Base-by-base conservation (phyloP, 2,329 filamentous ascomycete species). In the Alternaria brassicicola region DNA sequence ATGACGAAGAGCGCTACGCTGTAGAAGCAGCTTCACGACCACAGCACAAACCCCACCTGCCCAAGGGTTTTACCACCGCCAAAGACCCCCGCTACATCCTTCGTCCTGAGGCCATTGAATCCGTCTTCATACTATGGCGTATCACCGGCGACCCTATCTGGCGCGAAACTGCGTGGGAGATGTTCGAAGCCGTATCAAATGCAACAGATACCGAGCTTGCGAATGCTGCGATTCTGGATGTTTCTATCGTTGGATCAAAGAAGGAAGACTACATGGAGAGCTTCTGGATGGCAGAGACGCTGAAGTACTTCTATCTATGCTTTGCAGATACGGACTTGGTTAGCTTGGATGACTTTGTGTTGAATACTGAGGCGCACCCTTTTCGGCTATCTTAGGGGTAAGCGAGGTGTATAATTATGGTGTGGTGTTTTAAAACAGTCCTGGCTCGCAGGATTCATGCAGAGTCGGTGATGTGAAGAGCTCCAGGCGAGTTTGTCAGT, bases 71-170 rank as follows among this genome's bases (percentile, higher is more conserved):
- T 62, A 77, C 75, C 0, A 59, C 64, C 5, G 70, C 82, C 39
- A 64, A 65, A 6, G 80, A 83, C 57, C 67, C 73, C 35, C 72
- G 79, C 3, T 83, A 83, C 59, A 76, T 81, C 9, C 73, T 83
- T 1, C 76, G 81, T 4, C 82, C 85, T 0, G 85, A 88, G 71
- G 85, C 85, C 3, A 84, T 88, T 55, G 85, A 88, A 66, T 84
- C 81, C 2, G 80, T 87, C 9, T 87, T 87, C 69, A 79, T 87
- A 64, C 77, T 87, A 67, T 86, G 86, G 67, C 82, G 85, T 42
- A 83, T 86, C 56, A 87, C 85, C 0, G 85, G 85, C 7, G 79
- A 85, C 51, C 75, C 75, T 23, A 74, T 68, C 54, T 77, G 78
- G 31, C 68, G 78, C 23, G 79, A 82, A 6, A 72, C 71, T 12